A percentile compares a stretch with the other conserved stretches of the same genome.
These are phyloP conservation scores for Bryopsis sp. DNA, from an alignment of 139 green algal species.

Conservation along the genomic window DNA sequence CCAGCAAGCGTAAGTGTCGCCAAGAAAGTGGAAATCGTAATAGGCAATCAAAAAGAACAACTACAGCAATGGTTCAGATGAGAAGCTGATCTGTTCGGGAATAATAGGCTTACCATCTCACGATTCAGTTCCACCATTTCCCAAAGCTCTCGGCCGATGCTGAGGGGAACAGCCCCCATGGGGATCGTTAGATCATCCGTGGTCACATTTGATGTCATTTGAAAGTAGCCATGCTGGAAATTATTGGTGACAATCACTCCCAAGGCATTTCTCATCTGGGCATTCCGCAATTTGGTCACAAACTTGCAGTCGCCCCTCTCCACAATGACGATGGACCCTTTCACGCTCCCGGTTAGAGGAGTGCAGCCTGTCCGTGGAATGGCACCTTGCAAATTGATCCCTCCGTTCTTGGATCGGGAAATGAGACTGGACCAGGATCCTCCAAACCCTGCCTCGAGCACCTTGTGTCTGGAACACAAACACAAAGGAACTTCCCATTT, in stretches of 20 bases:
- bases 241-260: slow-evolving; percentile 67
- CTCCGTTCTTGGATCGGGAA: not conserved
- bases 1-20: no score
- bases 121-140: slow-evolving; percentile 8
- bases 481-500: no score
- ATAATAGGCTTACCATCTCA: slow-evolving; percentile 1
- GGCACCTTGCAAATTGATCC: not conserved
- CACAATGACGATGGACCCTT: slow-evolving; percentile 46
- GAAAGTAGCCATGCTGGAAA: slow-evolving; percentile 38
- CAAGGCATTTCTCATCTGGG: slow-evolving; percentile 44
- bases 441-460: slow-evolving; percentile 17
- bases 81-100: slow-evolving; percentile 12
- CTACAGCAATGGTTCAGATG: no score
- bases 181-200: slow-evolving; percentile 36
- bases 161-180: slow-evolving; percentile 23
- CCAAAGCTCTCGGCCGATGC: slow-evolving; percentile 26
- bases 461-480: no score
- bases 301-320: slow-evolving; percentile 59
- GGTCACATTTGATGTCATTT: slow-evolving; percentile 32
- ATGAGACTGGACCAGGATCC: not conserved
- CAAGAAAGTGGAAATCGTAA: no score
- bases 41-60: no score
- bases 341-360: slow-evolving; percentile 13
- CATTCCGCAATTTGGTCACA: slow-evolving; percentile 43
- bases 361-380: slow-evolving; percentile 2